phyloP scores from a whole-genome alignment of 306 rosid genomes.

The Myrica gale region DNA sequence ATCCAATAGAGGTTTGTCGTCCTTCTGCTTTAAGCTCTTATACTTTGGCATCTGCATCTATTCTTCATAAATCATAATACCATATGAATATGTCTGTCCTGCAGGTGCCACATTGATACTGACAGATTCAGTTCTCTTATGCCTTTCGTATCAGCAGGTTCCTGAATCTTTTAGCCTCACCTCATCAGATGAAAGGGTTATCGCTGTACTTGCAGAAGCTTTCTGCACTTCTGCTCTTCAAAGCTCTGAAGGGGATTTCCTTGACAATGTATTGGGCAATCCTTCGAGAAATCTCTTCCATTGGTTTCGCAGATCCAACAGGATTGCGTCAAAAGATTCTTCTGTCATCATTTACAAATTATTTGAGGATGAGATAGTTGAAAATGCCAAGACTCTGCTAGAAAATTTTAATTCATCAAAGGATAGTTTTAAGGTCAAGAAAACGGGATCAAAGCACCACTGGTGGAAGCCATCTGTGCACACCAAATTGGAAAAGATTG shows the following conservation, averaged over 20 bases:
- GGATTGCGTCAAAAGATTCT: slow-evolving; percentile 63
- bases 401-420: slow-evolving; percentile 52
- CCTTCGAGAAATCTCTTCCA: slow-evolving; percentile 41
- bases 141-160: slow-evolving; percentile 90
- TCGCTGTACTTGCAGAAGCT: slow-evolving; percentile 77
- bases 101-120: slow-evolving; percentile 91
- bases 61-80: slow-evolving; percentile 52
- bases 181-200: slow-evolving; percentile 55
- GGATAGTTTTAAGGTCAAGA: slow-evolving; percentile 36
- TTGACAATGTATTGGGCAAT: slow-evolving; percentile 45
- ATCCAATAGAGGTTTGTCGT: slow-evolving; percentile 71
- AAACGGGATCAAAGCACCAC: slow-evolving; percentile 36
- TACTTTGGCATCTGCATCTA: slow-evolving; percentile 17
- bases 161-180: slow-evolving; percentile 66
- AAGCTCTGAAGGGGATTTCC: slow-evolving; percentile 58
- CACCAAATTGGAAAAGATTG: slow-evolving; percentile 71
- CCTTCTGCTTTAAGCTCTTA: slow-evolving; percentile 12
- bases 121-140: slow-evolving; percentile 87
- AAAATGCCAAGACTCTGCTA: slow-evolving; percentile 65
- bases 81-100: slow-evolving; percentile 58
- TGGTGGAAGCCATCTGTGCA: slow-evolving; percentile 72
- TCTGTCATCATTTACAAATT: slow-evolving; percentile 57
- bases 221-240: slow-evolving; percentile 72
- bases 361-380: slow-evolving; percentile 75
- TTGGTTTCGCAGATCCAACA: slow-evolving; percentile 63